Conservation (phyloP, 805 yeast species). For the Isabelozyma gotoi region DNA sequence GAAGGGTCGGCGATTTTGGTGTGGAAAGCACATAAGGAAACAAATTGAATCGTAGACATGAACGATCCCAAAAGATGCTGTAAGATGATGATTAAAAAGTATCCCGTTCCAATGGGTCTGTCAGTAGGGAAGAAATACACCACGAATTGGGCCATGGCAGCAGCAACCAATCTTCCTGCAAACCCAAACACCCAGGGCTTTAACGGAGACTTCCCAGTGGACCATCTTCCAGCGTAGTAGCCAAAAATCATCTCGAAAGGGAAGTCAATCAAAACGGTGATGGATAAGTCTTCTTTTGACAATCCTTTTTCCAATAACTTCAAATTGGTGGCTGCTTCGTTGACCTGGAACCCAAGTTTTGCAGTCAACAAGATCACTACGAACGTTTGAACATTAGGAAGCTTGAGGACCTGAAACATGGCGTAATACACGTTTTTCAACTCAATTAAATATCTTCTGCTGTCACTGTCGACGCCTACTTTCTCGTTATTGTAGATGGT, state of each 20-base stretch:
- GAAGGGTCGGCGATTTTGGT: slow-evolving; percentile 93
- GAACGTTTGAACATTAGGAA: slow-evolving; percentile 71
- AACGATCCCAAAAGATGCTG: slow-evolving; percentile 87
- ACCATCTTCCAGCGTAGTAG: slow-evolving; percentile 94
- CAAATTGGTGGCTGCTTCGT: slow-evolving; percentile 92
- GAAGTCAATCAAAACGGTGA: slow-evolving; percentile 89
- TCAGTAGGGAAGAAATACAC: slow-evolving; percentile 69
- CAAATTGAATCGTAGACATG: slow-evolving; percentile 94
- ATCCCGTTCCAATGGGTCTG: slow-evolving; percentile 47
- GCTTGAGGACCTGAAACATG: slow-evolving; percentile 67
- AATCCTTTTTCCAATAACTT: slow-evolving; percentile 89
- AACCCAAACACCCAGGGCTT: slow-evolving; percentile 90
- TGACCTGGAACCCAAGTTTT: slow-evolving; percentile 92
- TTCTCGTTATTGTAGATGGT: slow-evolving; percentile 20
- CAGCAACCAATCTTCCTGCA: slow-evolving; percentile 76
- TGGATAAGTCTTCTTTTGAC: slow-evolving; percentile 88
- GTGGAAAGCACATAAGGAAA: slow-evolving; percentile 91
- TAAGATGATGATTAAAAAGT: slow-evolving; percentile 69
- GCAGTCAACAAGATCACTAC: slow-evolving; percentile 74
- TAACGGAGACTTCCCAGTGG: slow-evolving; percentile 72
- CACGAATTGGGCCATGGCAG: slow-evolving; percentile 69
- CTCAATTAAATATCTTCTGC: slow-evolving; percentile 16
- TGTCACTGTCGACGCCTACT: background rate
- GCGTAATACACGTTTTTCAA: slow-evolving; percentile 58
- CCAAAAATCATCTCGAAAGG: slow-evolving; percentile 96